Conservation (phyloP, 805 yeast genomes). For the Yarrowia keelungensis region DNA sequence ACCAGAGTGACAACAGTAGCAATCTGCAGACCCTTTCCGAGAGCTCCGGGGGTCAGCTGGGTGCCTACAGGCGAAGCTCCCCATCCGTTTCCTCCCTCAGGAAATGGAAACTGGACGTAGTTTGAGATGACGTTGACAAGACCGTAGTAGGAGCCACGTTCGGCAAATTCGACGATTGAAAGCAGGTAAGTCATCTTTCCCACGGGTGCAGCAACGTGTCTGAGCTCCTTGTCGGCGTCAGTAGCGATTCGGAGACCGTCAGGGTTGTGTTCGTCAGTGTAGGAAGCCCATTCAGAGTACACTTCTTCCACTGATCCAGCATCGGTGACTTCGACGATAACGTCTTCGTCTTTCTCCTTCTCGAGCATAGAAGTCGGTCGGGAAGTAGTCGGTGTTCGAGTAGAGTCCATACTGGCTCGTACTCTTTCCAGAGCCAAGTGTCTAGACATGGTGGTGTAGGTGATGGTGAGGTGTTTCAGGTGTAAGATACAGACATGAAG, state of each 20-base stretch:
- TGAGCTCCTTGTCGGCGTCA: constrained; percentile 23
- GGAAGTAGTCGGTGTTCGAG: constrained; percentile 1
- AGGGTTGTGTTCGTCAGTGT: constrained; percentile 24
- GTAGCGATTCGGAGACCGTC: constrained; percentile 23
- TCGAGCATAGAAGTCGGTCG: neutral
- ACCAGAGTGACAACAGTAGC: constrained; percentile 56
- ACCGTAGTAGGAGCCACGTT: constrained; percentile 63
- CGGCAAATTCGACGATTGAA: constrained; percentile 58
- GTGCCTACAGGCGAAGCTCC: constrained; percentile 53
- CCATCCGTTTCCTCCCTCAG: constrained; percentile 57
- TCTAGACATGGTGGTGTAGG: neutral
- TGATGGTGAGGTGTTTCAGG: neutral
- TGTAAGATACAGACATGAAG: too few species aligned
- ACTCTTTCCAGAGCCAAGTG: constrained; percentile 20
- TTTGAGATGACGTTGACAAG: constrained; percentile 56
- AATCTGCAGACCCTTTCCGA: constrained; percentile 55
- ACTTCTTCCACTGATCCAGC: constrained; percentile 42
- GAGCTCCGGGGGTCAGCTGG: constrained; percentile 60
- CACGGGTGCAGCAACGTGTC: constrained; percentile 41
- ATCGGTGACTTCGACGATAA: constrained; percentile 8
- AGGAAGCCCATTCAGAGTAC: constrained; percentile 18
- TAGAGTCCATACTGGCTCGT: constrained; percentile 12
- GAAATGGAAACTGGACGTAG: constrained; percentile 60
- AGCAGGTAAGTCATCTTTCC: constrained; percentile 40
- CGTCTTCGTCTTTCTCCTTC: constrained; percentile 12